phyloP scores from a whole-genome alignment of 495 filamentous ascomycete genomes.

The Pyrenula aspistea region DNA sequence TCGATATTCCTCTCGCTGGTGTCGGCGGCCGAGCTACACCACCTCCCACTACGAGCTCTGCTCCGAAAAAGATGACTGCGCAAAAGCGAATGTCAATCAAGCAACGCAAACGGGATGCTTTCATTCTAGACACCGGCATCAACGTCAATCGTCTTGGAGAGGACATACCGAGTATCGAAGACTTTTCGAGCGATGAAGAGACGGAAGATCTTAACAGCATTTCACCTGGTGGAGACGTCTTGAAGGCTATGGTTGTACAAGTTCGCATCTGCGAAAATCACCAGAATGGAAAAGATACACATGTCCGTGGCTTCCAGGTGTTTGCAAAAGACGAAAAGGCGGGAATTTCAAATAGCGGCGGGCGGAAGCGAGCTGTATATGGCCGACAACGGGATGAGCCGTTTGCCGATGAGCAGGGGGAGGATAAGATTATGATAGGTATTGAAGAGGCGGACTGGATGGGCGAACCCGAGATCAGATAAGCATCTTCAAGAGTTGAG shows the following conservation, averaged over 20 bases:
- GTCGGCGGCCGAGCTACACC: constrained; percentile 37
- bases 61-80: constrained; percentile 6
- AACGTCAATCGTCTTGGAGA: not conserved
- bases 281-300: constrained; percentile 98
- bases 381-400: not conserved
- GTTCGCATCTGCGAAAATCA: constrained; percentile 87
- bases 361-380: constrained; percentile 6
- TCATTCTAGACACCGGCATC: not conserved
- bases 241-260: constrained; percentile 78
- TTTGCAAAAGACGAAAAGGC: constrained; percentile 59
- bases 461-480: constrained; percentile 45
- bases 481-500: not conserved
- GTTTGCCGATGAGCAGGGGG: constrained; percentile 12
- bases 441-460: constrained; percentile 48
- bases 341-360: constrained; percentile 18
- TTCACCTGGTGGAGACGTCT: constrained; percentile 48
- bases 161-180: constrained; percentile 7
- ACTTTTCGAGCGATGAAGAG: constrained; percentile 9
- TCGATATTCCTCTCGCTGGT: constrained; percentile 64
- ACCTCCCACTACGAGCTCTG: constrained; percentile 19
- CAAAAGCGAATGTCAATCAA: constrained; percentile 3
- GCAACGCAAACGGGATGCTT: constrained; percentile 7
- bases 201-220: constrained; percentile 15
- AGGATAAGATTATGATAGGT: constrained; percentile 16
- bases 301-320: constrained; percentile 86